A percentile compares a stretch with the other conserved stretches of the same genome.
Evolutionary conservation across 257 asterid genomes (phyloP).

Genomic region (Craterostigma plantagineum): DNA sequence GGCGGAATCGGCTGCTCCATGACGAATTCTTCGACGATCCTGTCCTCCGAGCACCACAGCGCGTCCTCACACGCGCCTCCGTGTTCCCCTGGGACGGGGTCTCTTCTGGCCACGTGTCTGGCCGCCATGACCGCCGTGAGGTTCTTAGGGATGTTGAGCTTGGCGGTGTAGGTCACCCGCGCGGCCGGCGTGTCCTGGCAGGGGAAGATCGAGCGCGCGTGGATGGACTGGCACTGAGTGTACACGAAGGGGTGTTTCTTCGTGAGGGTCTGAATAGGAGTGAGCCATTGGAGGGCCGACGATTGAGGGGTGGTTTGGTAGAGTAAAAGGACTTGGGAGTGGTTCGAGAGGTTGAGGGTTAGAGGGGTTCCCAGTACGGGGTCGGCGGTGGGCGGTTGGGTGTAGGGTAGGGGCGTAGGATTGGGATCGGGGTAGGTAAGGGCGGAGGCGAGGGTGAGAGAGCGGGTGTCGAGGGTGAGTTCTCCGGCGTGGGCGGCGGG

Average conservation of each 20-base stretch:
- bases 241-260: slow-evolving; percentile 64
- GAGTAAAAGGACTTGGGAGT: slow-evolving; percentile 29
- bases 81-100: slow-evolving; percentile 32
- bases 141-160: slow-evolving; percentile 44
- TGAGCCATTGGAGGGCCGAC: slow-evolving; percentile 87
- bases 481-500: slow-evolving; percentile 49
- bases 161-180: slow-evolving; percentile 48
- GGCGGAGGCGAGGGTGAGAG: slow-evolving; percentile 45
- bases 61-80: slow-evolving; percentile 50
- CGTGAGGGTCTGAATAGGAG: slow-evolving; percentile 75
- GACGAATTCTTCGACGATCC: slow-evolving; percentile 73
- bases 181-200: slow-evolving; percentile 97
- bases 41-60: slow-evolving; percentile 61
- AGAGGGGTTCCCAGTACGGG: slow-evolving; percentile 48
- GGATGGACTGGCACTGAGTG: slow-evolving; percentile 89
- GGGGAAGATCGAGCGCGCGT: slow-evolving; percentile 90
- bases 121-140: slow-evolving; percentile 82
- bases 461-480: slow-evolving; percentile 63
- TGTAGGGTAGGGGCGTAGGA: slow-evolving; percentile 38
- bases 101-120: slow-evolving; percentile 36
- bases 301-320: slow-evolving; percentile 39
- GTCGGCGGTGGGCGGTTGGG: slow-evolving; percentile 22
- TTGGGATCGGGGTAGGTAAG: slow-evolving; percentile 26
- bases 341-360: slow-evolving; percentile 32
- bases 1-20: slow-evolving; percentile 94